Percentiles rank a stretch among this genome's conserved stretches.
These are phyloP conservation scores for Dissophora ornata DNA, from an alignment of 192 early-diverging fungal genomes.

Conservation along the genomic window DNA sequence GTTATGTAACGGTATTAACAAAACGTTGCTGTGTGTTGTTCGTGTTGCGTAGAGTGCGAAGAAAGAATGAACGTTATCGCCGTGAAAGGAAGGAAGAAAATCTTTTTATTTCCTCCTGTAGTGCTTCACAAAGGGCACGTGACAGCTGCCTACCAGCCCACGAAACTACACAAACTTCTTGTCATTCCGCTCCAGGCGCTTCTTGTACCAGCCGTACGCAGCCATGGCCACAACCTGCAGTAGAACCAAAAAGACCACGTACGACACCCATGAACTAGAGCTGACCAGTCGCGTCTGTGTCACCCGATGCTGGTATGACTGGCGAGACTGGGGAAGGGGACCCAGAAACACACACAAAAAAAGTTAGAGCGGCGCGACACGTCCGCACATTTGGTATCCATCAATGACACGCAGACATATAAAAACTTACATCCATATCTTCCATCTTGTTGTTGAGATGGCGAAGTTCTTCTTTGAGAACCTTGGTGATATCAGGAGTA, in stretches of 20 bases:
- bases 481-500: slow-evolving; percentile 25
- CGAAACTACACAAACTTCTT: slow-evolving; percentile 47
- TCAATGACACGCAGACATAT: not conserved
- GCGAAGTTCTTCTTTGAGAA: slow-evolving; percentile 33
- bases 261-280: slow-evolving; percentile 36
- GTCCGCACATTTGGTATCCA: not conserved
- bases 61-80: too few relatives aligned
- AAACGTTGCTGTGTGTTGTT: too few relatives aligned
- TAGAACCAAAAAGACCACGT: slow-evolving; percentile 41
- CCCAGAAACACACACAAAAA: not conserved
- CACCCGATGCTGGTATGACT: slow-evolving; percentile 31
- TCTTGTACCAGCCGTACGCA: slow-evolving; percentile 49
- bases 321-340: too few relatives aligned
- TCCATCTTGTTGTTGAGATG: slow-evolving; percentile 48
- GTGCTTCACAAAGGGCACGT: too few relatives aligned
- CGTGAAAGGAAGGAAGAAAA: too few relatives aligned
- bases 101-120: too few relatives aligned
- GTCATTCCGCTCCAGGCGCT: slow-evolving; percentile 35
- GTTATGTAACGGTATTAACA: too few relatives aligned
- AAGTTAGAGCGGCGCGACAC: not conserved
- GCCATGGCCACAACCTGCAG: slow-evolving; percentile 13
- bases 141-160: too few relatives aligned
- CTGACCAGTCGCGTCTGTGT: slow-evolving; percentile 24
- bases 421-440: slow-evolving; percentile 39
- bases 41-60: too few relatives aligned